phyloP scores from a whole-genome alignment of 2,329 filamentous ascomycete genomes.

The Trichoderma brevicompactum region DNA sequence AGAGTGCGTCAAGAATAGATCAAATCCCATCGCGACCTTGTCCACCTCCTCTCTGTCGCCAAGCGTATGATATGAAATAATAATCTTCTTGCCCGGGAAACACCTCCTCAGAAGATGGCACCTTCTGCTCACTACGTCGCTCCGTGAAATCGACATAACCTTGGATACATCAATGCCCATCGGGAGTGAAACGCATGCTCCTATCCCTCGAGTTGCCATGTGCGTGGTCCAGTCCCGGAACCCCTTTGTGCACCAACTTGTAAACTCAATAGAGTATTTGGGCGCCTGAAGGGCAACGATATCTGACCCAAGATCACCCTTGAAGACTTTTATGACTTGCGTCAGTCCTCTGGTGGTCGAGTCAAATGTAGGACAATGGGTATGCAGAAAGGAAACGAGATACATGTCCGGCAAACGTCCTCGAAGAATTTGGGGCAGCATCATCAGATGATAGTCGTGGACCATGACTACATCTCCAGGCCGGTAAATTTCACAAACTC shows the following conservation, averaged over 20 bases:
- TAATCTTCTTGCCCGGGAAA: conserved; percentile 86
- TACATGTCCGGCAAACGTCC: conserved; percentile 85
- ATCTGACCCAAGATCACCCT: conserved; percentile 85
- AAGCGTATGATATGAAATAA: conserved; percentile 86
- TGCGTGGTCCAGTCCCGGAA: conserved; percentile 85
- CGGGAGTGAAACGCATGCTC: background rate
- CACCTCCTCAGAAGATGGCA: conserved; percentile 73
- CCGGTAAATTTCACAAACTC: conserved; percentile 84
- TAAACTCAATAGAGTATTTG: conserved; percentile 90
- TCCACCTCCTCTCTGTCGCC: conserved; percentile 89
- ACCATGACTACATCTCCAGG: conserved; percentile 90
- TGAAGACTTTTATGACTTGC: conserved; percentile 85
- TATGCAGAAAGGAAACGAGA: conserved; percentile 90
- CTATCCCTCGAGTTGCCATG: conserved; percentile 80
- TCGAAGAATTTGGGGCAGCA: conserved; percentile 83
- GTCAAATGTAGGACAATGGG: conserved; percentile 92
- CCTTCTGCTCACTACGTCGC: conserved; percentile 68
- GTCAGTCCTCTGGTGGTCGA: conserved; percentile 77
- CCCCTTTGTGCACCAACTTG: conserved; percentile 80
- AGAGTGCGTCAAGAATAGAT: conserved; percentile 84
- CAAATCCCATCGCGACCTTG: conserved; percentile 91
- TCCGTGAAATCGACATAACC: conserved; percentile 75
- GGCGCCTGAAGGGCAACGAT: conserved; percentile 93
- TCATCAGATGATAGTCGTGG: conserved; percentile 90
- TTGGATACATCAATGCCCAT: conserved; percentile 80